Percentiles rank a stretch among this genome's conserved stretches.
Evolutionary conservation across 1,284 basidiomycete genomes (phyloP).

Genomic region (Phellopilus nigrolimitatus): DNA sequence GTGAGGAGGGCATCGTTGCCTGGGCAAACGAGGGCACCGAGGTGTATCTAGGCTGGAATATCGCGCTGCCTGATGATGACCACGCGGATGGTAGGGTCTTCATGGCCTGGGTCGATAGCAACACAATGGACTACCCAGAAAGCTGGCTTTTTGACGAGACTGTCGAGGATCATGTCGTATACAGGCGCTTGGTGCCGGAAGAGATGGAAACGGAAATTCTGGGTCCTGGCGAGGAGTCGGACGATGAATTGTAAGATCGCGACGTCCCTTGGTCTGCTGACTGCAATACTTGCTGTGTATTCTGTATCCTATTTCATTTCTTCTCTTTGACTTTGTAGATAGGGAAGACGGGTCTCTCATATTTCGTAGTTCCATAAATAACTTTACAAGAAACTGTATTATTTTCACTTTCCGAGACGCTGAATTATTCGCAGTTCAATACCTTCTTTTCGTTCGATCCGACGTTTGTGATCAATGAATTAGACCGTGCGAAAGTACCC

Average conservation of each 20-base stretch:
- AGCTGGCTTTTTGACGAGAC: conserved; percentile 37
- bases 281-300: not conserved
- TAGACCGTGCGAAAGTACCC: too few relatives aligned
- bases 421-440: too few relatives aligned
- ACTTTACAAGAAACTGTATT: not conserved
- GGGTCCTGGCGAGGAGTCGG: not conserved
- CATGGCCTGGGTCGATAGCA: conserved; percentile 44
- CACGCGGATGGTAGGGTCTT: conserved; percentile 49
- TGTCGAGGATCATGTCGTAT: conserved; percentile 2
- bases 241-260: not conserved
- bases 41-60: conserved; percentile 64
- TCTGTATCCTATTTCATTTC: not conserved
- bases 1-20: conserved; percentile 43
- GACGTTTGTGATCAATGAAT: too few relatives aligned
- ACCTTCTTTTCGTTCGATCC: too few relatives aligned
- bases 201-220: not conserved
- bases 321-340: not conserved
- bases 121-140: conserved; percentile 44
- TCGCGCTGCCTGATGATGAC: conserved; percentile 38
- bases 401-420: not conserved
- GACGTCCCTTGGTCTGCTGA: not conserved
- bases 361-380: too few relatives aligned
- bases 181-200: conserved; percentile 2
- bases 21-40: conserved; percentile 36
- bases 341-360: too few relatives aligned